Conservation (phyloP, 2,329 filamentous ascomycete species). For the Passalora sequoiae region DNA sequence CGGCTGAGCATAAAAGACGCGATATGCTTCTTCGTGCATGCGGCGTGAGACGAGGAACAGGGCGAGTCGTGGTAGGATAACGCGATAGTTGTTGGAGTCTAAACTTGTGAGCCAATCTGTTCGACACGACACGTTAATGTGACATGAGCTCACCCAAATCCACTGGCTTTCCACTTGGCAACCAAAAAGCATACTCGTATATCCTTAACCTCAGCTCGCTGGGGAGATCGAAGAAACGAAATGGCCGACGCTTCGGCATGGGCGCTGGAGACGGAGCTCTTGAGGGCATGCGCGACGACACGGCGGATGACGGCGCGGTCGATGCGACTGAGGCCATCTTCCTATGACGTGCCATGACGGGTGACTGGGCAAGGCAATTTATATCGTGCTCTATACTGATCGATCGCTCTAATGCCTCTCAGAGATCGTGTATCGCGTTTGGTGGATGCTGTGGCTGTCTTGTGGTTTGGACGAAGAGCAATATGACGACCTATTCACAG, state of each 20-base stretch:
- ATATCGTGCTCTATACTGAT: no score
- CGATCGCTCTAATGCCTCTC: no score
- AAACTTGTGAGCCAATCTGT: slow-evolving; percentile 4
- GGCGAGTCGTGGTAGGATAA: slow-evolving; percentile 53
- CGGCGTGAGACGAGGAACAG: slow-evolving; percentile 58
- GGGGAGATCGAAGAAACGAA: slow-evolving; percentile 63
- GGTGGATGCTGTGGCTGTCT: slow-evolving; percentile 1
- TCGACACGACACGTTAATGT: not conserved
- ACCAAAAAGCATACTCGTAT: slow-evolving; percentile 59
- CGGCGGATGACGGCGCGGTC: slow-evolving; percentile 22
- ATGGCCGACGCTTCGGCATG: slow-evolving; percentile 38
- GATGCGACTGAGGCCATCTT: slow-evolving; percentile 16
- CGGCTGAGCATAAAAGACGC: slow-evolving; percentile 60
- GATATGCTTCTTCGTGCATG: slow-evolving; percentile 59
- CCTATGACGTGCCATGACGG: slow-evolving; percentile 6
- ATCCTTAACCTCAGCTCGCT: slow-evolving; percentile 65
- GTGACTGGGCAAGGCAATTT: no score
- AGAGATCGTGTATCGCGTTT: slow-evolving; percentile 2
- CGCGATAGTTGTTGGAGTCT: slow-evolving; percentile 60
- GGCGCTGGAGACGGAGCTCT: slow-evolving; percentile 22
- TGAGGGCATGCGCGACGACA: slow-evolving; percentile 23
- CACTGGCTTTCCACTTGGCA: slow-evolving; percentile 46
- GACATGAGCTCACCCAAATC: slow-evolving; percentile 47
- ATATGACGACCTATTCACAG: slow-evolving; percentile 6
- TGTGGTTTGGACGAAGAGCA: slow-evolving; percentile 1